Evolutionary conservation across 2,329 filamentous ascomycete species (phyloP).

Genomic region (Lasiodiplodia gonubiensis): DNA sequence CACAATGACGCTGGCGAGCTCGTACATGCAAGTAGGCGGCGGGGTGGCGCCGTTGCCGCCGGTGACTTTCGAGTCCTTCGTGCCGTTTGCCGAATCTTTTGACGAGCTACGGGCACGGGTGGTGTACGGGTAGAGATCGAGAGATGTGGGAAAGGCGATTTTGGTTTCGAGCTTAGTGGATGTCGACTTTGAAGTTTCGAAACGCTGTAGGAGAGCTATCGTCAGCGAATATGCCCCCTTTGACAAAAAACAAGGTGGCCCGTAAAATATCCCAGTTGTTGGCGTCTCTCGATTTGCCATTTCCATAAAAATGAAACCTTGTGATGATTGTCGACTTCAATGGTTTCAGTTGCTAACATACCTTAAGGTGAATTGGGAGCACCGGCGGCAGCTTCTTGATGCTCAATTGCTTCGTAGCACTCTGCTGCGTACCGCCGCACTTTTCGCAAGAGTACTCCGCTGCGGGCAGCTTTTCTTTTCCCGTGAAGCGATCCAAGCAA

Average conservation of each 20-base stretch:
- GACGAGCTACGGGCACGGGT: constrained; percentile 57
- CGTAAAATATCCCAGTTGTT: neutral
- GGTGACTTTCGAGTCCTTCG: constrained; percentile 34
- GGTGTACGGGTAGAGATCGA: constrained; percentile 92
- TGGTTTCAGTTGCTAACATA: constrained; percentile 45
- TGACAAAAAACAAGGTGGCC: neutral
- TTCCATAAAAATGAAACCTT: neutral
- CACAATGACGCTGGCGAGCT: constrained; percentile 86
- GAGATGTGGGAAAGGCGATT: constrained; percentile 81
- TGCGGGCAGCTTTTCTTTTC: constrained; percentile 72
- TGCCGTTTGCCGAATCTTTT: constrained; percentile 34
- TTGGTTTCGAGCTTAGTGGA: constrained; percentile 87
- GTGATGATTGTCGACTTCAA: neutral
- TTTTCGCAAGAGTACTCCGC: constrained; percentile 87
- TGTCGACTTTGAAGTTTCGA: constrained; percentile 76
- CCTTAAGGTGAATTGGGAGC: constrained; percentile 90
- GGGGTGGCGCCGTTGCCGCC: constrained; percentile 25
- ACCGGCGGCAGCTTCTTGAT: constrained; percentile 88
- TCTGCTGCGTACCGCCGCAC: constrained; percentile 73
- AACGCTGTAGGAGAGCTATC: constrained; percentile 55
- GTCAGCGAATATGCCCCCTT: neutral
- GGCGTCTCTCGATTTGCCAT: neutral
- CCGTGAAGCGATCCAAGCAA: constrained; percentile 87
- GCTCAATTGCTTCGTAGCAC: constrained; percentile 81
- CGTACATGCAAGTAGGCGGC: constrained; percentile 72